A percentile compares a stretch with the other conserved stretches of the same genome.
Evolutionary conservation across 2,329 filamentous ascomycete genomes (phyloP).

Genomic region (Myotisia sp.): DNA sequence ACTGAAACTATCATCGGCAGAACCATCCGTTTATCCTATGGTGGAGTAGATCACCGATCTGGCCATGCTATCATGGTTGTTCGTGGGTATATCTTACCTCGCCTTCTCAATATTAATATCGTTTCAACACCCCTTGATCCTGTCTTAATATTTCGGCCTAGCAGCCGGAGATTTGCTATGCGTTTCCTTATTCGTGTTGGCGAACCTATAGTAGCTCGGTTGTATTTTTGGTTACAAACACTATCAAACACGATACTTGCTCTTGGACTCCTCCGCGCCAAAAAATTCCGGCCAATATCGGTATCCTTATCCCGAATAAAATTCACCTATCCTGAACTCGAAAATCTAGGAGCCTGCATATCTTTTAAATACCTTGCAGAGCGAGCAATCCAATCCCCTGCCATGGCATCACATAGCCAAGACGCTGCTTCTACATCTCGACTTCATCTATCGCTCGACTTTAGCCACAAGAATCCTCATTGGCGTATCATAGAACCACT

Average conservation of each 20-base stretch:
- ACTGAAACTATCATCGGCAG: constrained; percentile 20
- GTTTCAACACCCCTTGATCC: constrained; percentile 19
- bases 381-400: not conserved
- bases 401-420: constrained; percentile 1
- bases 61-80: constrained; percentile 24
- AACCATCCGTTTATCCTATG: constrained; percentile 25
- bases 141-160: constrained; percentile 22
- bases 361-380: constrained; percentile 17
- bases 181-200: constrained; percentile 25
- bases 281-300: constrained; percentile 20
- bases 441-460: constrained; percentile 20
- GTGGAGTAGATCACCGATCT: constrained; percentile 23
- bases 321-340: constrained; percentile 22
- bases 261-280: constrained; percentile 22
- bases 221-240: constrained; percentile 26
- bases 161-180: constrained; percentile 24
- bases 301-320: constrained; percentile 23
- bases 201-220: constrained; percentile 20
- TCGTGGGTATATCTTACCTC: constrained; percentile 20
- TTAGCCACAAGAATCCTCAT: constrained; percentile 26
- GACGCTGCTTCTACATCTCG: not conserved
- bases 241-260: constrained; percentile 26
- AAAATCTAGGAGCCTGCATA: constrained; percentile 20
- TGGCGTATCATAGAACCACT: constrained; percentile 29
- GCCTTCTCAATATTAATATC: constrained; percentile 17